Conservation (phyloP, 2,329 filamentous ascomycete species). For the Bipolaris oryzae region DNA sequence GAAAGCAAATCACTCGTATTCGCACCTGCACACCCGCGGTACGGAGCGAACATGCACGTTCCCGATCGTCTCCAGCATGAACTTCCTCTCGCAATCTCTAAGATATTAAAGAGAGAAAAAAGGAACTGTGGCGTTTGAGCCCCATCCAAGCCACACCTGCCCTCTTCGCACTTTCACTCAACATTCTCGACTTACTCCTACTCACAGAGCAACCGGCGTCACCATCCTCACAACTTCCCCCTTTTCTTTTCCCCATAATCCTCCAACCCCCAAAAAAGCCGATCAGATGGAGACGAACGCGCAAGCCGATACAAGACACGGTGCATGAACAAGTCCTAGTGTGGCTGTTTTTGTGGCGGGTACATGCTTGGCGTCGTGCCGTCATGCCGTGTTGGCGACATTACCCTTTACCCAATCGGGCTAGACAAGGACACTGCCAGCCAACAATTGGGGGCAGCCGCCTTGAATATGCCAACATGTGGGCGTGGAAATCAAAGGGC, state of each 20-base stretch:
- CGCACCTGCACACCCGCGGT: neutral
- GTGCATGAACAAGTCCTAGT: constrained; percentile 13
- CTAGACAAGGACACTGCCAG: no score
- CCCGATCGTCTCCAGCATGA: no score
- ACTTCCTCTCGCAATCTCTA: no score
- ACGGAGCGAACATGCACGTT: neutral
- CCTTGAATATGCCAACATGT: no score
- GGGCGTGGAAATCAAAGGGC: no score
- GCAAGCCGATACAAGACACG: constrained; percentile 16
- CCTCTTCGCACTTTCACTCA: no score
- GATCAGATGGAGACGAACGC: constrained; percentile 7
- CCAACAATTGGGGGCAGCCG: no score
- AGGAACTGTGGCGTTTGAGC: no score
- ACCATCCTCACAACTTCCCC: neutral
- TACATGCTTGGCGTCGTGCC: constrained; percentile 21
- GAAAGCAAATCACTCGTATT: neutral
- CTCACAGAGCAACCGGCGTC: neutral
- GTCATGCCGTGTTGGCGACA: constrained; percentile 19
- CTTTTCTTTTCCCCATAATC: neutral
- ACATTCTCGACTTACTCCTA: no score
- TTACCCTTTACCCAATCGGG: neutral
- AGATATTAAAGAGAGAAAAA: no score
- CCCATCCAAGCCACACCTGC: no score
- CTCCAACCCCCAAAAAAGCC: neutral
- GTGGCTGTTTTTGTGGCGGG: constrained; percentile 18